Base-by-base conservation (phyloP, 306 rosid species). In the Potentilla sterilis region DNA sequence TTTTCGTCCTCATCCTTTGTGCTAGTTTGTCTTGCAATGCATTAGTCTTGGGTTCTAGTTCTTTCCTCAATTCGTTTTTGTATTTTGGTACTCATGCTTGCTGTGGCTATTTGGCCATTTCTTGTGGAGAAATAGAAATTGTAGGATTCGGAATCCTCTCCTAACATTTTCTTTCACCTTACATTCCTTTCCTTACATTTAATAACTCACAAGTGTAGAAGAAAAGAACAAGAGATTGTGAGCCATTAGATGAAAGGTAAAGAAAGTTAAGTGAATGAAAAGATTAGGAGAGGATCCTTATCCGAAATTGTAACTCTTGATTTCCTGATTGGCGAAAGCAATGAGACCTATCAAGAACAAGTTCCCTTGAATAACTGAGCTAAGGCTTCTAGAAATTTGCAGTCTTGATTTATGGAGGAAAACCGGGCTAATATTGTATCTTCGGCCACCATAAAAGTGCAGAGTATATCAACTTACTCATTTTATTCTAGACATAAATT, bases 401-500 rank as follows among this genome's bases (percentile, higher is more conserved):
- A 28, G 28, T 28, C 28, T 28, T 28, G 28, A 28, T 28, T 59
- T 2, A 34, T 13, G 41, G 41, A 1, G 15, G 4, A 57, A 24
- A 24, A 22, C 10, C 16, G 42, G 11, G 15, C 11, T 2, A 24
- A 12, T 1, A 6, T 28, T 32, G n/a, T 14, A 13, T 34, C 0
- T 10, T 59, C 21, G 7, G 3, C 2, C 47, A 51, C 49, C 3
- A 2, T 7, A 7, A 69, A 28, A 49, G 28, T 28, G 24, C 42
- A 46, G 10, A 21, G 67, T 12, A 37, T 7, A 37, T n/a, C n/a
- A 55, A 21, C 7, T 40, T 6, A 0, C 24, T 22, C 69, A 13
- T 42, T 73, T 73, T 43, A 74, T 59, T 74, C 12, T 43, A 43
- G 7, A 73, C 43, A 42, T 42, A 28, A 73, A 8, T 43, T 32